A percentile compares a stretch with the other conserved stretches of the same genome.
phyloP scores from a whole-genome alignment of 768 basidiomycete genomes.

The Artomyces pyxidatus region DNA sequence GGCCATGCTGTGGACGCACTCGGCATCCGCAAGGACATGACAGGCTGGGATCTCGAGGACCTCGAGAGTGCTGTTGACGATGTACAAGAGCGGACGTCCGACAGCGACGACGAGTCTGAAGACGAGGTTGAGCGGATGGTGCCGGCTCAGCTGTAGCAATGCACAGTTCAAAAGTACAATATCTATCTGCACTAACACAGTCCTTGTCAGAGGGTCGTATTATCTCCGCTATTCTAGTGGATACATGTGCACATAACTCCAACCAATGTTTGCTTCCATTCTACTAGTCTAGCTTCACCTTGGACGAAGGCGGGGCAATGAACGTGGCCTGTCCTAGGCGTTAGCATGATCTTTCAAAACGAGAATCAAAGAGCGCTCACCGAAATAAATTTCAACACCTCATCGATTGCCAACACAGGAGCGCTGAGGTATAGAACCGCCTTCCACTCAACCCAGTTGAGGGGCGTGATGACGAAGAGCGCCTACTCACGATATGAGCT shows the following conservation, averaged over 20 bases:
- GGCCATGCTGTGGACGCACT: slow-evolving; percentile 33
- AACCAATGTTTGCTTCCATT: too few relatives aligned
- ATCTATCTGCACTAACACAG: too few relatives aligned
- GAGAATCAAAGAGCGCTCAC: too few relatives aligned
- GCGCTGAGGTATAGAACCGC: slow-evolving; percentile 83
- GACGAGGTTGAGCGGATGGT: slow-evolving; percentile 3
- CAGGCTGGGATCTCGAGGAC: slow-evolving; percentile 66
- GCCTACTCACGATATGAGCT: slow-evolving; percentile 49
- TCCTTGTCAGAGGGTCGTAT: too few relatives aligned
- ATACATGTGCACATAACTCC: too few relatives aligned
- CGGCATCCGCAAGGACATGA: slow-evolving; percentile 40
- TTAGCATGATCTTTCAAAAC: too few relatives aligned
- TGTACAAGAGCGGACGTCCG: slow-evolving; percentile 31
- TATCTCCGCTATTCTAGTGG: too few relatives aligned
- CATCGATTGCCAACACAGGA: slow-evolving; percentile 87
- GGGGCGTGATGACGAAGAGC: slow-evolving; percentile 85
- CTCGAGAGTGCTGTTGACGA: slow-evolving; percentile 51
- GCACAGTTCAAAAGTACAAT: background rate
- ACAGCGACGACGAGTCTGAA: slow-evolving; percentile 54
- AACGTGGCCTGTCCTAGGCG: too few relatives aligned
- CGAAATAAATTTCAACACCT: slow-evolving; percentile 79
- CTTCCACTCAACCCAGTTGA: slow-evolving; percentile 94
- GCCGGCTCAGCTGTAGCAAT: background rate
- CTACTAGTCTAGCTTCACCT: too few relatives aligned
- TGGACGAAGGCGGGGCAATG: too few relatives aligned